Evolutionary conservation across 768 basidiomycete genomes (phyloP).

Genomic region (Galerina marginata): DNA sequence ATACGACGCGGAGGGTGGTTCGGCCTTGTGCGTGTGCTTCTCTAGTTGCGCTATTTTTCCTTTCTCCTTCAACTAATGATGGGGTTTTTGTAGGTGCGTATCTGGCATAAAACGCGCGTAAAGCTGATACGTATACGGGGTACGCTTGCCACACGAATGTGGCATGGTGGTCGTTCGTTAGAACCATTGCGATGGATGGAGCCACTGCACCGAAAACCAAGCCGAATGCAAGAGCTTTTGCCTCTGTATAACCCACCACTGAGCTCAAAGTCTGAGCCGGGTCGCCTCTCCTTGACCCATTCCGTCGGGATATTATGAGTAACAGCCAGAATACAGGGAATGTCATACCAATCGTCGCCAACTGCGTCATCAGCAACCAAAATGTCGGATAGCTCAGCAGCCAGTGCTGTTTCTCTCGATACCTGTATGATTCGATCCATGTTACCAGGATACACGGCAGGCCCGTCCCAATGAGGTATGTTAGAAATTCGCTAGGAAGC

Average conservation of each 20-base stretch:
- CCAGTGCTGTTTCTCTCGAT: conserved; percentile 4
- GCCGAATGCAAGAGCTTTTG: conserved; percentile 2
- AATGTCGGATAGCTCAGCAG: conserved; percentile 4
- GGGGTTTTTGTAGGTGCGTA: not conserved
- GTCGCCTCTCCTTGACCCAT: not conserved
- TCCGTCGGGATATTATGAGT: not conserved
- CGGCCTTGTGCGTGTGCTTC: not conserved
- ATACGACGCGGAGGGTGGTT: not conserved
- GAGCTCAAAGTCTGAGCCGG: not conserved
- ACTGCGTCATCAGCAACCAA: conserved; percentile 11
- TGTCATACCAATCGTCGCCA: conserved; percentile 4
- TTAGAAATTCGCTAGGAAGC: not conserved
- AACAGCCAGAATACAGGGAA: conserved; percentile 7
- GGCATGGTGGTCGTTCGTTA: not conserved
- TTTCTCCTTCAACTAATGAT: not conserved
- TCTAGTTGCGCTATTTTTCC: not conserved
- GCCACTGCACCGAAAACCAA: not conserved
- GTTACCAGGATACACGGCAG: conserved; percentile 4
- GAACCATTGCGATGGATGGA: conserved; percentile 11
- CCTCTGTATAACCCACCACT: not conserved
- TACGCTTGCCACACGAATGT: conserved; percentile 15
- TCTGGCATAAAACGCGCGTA: not conserved
- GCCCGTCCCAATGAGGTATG: conserved; percentile 12
- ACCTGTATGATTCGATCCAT: conserved; percentile 8
- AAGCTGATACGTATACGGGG: conserved; percentile 7